Percentiles rank a stretch among this genome's conserved stretches.
Conservation (phyloP, 73 alveolate genomes). For the Blepharisma japonicum region DNA sequence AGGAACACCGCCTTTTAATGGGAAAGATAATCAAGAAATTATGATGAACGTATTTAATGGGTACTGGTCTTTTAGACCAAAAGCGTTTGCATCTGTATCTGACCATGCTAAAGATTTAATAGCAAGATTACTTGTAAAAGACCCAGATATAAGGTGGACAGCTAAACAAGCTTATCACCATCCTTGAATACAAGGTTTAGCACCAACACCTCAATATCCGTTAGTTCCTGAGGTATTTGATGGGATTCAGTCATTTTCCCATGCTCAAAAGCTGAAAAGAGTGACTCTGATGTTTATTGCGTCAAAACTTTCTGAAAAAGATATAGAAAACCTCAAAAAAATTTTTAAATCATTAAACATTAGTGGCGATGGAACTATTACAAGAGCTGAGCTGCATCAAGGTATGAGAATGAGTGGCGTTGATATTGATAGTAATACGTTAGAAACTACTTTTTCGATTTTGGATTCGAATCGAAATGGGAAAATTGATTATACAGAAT, state of each 20-base stretch:
- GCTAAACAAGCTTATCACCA: constrained; percentile 27
- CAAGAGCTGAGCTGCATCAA: constrained; percentile 1
- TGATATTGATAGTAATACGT: background rate
- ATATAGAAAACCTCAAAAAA: constrained; percentile 7
- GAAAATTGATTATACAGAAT: constrained; percentile 68
- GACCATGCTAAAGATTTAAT: constrained; percentile 15
- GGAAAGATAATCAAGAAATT: constrained; percentile 11
- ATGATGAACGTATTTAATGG: constrained; percentile 17
- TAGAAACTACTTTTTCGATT: background rate
- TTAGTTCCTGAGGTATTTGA: background rate
- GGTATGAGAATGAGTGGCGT: background rate
- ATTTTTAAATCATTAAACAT: background rate
- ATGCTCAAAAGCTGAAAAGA: constrained; percentile 4
- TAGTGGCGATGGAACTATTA: constrained; percentile 30
- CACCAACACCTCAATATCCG: background rate
- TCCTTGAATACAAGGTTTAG: constrained; percentile 11
- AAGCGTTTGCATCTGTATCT: background rate
- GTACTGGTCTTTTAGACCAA: background rate
- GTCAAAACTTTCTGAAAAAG: constrained; percentile 20
- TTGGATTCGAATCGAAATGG: constrained; percentile 71
- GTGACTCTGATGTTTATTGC: constrained; percentile 19
- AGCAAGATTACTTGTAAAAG: background rate
- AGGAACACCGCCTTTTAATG: constrained; percentile 17
- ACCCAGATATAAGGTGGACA: constrained; percentile 2
- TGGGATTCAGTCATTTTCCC: background rate